Evolutionary conservation across 306 rosid species (phyloP), one percentile per base, ranked within the genome.

Genomic region (Corylus avellana): DNA sequence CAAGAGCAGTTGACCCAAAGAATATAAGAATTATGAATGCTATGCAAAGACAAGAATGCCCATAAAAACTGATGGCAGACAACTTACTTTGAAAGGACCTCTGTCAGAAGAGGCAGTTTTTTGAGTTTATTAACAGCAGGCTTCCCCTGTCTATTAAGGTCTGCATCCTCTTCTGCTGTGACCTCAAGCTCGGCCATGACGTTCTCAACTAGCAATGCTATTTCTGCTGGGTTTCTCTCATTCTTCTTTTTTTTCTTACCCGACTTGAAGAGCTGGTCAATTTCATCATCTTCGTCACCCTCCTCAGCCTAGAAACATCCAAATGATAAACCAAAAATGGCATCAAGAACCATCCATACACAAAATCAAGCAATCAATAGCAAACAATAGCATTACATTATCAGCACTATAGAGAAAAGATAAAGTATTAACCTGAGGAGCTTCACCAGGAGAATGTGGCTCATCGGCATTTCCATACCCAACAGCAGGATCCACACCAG

Each of bases 111-210:
- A 77, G 90, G 87, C 83, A 94, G 82, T 80, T 94, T 94, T 78
- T 91, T 94, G 62, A 94, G 92, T 85, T 94, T 92, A 87, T 91
- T 94, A 72, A 92, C 85, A 35, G 98, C 98, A 59, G 98, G 98
- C 78, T 92, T 91, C 32, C 87, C 92, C 83, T 87, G 94, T 70
- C 90, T 85, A 81, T 92, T 94, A 74, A 94, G 90, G 1, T 92
- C 98, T 13, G 93, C 97, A 82, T 94, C 98, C 91, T 91, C 97
- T 82, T 94, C 97, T 16, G 97, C 97, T 29, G 97, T 94, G 82
- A 92, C 93, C 88, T 94, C 98, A 12, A 94, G 97, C 89, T 92
- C 97, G 8, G 98, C 98, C 98, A 94, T 94, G 84, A 94, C 92
- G 68, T 89, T 94, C 88, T 94, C 98, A 61, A 94, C 98, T 29